phyloP scores from a whole-genome alignment of 345 rosid species.

The Moringa oleifera region DNA sequence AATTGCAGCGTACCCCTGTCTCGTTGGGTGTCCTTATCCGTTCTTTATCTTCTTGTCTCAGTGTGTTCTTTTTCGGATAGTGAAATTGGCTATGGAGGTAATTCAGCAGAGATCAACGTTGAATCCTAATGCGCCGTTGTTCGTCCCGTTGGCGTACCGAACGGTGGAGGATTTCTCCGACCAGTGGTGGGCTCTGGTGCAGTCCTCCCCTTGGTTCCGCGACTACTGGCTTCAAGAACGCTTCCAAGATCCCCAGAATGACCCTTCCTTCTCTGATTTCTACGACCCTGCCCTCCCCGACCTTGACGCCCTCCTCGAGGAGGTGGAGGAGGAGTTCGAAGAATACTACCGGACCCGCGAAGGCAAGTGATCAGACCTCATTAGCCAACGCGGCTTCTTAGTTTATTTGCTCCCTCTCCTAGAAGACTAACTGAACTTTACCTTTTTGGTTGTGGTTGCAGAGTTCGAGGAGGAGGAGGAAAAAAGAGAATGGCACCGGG shows the following conservation, averaged over 20 bases:
- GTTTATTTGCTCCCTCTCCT: too few species aligned
- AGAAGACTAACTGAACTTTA: conserved; percentile 2
- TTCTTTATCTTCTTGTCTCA: neutral
- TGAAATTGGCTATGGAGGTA: conserved; percentile 31
- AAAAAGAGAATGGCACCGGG: conserved; percentile 13
- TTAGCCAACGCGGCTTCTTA: neutral
- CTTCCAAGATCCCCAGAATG: conserved; percentile 39
- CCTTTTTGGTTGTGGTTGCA: conserved; percentile 4
- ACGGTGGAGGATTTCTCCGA: conserved; percentile 71
- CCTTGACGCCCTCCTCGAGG: conserved; percentile 28
- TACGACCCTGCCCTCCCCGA: conserved; percentile 21
- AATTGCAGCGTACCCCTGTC: too few species aligned
- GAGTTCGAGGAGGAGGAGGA: conserved; percentile 22
- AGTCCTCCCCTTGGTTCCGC: conserved; percentile 56
- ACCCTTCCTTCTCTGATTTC: conserved; percentile 15
- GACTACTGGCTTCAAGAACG: conserved; percentile 69
- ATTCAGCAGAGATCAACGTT: conserved; percentile 30
- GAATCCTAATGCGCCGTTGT: conserved; percentile 60
- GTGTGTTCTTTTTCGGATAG: neutral
- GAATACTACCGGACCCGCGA: neutral
- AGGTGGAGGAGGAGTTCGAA: neutral
- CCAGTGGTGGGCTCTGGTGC: conserved; percentile 66
- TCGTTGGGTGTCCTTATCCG: neutral
- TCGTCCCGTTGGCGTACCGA: conserved; percentile 52
- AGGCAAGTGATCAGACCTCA: conserved; percentile 14